phyloP scores from a whole-genome alignment of 2,329 filamentous ascomycete genomes.

The Waltergamsia citrina region DNA sequence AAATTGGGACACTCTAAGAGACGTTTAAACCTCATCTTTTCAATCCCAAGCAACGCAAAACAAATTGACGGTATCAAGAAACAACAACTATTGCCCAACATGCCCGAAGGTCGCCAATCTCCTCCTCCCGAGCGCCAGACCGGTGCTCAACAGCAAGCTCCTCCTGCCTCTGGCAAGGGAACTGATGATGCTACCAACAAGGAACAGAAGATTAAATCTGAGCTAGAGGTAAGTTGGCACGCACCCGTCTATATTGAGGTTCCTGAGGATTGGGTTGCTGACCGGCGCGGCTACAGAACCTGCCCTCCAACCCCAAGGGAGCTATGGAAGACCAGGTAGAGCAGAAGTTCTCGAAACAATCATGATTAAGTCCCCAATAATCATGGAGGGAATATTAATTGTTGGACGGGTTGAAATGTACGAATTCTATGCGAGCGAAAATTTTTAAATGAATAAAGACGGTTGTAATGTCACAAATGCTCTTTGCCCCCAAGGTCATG shows the following conservation, averaged over 20 bases:
- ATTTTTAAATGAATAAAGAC: too few relatives aligned
- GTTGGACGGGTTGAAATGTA: neutral
- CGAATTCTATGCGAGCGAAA: neutral
- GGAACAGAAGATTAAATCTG: conserved; percentile 38
- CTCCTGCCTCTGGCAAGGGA: conserved; percentile 48
- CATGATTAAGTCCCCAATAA: neutral
- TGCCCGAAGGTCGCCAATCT: conserved; percentile 71
- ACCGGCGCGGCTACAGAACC: conserved; percentile 32
- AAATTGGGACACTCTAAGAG: too few relatives aligned
- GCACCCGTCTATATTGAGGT: neutral
- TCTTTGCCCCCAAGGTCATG: too few relatives aligned
- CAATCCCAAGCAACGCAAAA: too few relatives aligned
- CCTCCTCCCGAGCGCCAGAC: conserved; percentile 62
- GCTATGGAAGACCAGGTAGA: conserved; percentile 50
- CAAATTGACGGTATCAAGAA: too few relatives aligned
- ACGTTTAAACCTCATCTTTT: too few relatives aligned
- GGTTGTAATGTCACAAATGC: too few relatives aligned
- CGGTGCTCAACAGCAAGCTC: conserved; percentile 51
- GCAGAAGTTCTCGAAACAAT: conserved; percentile 49
- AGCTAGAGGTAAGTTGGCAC: conserved; percentile 33
- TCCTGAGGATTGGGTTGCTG: too few relatives aligned
- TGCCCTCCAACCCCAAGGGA: conserved; percentile 58
- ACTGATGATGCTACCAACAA: conserved; percentile 46
- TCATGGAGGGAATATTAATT: too few relatives aligned
- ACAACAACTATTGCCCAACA: conserved; percentile 24